These are phyloP conservation scores for Epichloe brachyelytri DNA, from an alignment of 2,329 filamentous ascomycete species.

Conservation along the genomic window DNA sequence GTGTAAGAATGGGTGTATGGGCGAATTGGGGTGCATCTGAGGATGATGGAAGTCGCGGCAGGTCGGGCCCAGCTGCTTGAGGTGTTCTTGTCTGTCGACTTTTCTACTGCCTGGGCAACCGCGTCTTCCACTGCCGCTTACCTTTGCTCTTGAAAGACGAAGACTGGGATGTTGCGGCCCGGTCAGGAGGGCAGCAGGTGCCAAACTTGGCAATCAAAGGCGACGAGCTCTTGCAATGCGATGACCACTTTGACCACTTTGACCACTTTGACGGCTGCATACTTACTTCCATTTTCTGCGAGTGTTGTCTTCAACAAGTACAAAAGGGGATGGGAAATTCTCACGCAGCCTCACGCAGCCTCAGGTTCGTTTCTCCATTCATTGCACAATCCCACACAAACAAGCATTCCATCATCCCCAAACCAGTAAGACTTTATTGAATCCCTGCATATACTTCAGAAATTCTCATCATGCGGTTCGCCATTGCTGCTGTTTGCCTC, in stretches of 20 bases:
- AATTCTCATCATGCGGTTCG: background rate
- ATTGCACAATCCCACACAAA: background rate
- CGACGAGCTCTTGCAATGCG: background rate
- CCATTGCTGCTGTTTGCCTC: background rate
- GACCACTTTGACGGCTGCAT: background rate
- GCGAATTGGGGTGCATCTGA: no score
- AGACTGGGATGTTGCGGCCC: background rate
- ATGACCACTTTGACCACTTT: background rate
- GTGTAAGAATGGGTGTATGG: no score
- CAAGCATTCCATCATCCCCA: background rate
- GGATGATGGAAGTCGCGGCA: background rate
- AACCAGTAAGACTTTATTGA: background rate
- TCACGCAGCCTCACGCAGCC: background rate
- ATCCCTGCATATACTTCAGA: background rate
- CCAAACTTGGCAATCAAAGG: no score
- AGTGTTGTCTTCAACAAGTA: background rate
- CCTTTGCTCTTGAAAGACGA: background rate
- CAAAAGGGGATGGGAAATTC: background rate
- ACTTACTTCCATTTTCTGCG: no score
- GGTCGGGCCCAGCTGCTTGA: background rate
- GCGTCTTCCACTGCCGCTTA: background rate
- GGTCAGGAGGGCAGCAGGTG: background rate
- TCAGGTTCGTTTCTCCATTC: background rate
- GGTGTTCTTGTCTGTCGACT: background rate
- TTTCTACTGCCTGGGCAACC: background rate